Percentiles rank a stretch among this genome's conserved stretches.
Conservation (phyloP, 805 yeast genomes). For the Candida tallmaniae region DNA sequence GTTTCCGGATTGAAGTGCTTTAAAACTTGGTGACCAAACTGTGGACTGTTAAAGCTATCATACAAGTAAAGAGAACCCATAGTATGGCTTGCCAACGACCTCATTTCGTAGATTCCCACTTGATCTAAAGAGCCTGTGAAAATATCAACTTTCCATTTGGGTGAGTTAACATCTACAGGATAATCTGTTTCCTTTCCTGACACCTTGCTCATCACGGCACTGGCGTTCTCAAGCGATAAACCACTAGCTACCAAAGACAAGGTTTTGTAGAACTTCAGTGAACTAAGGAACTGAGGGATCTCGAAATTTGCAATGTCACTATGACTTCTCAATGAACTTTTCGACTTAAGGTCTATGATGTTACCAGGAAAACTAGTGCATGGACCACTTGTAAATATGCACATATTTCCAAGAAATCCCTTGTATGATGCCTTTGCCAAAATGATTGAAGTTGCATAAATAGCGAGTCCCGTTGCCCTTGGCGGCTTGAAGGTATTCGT, state of each 20-base stretch:
- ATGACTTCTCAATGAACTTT: conserved; percentile 28
- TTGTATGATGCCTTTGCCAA: conserved; percentile 16
- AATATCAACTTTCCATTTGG: conserved; percentile 27
- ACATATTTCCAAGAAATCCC: conserved; percentile 22
- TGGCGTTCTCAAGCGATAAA: conserved; percentile 16
- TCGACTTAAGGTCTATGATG: conserved; percentile 16
- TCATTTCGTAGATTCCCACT: conserved; percentile 42
- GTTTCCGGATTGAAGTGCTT: neutral
- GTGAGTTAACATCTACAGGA: conserved; percentile 11
- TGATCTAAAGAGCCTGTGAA: conserved; percentile 38
- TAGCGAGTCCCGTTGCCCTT: conserved; percentile 34
- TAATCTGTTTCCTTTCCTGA: conserved; percentile 22
- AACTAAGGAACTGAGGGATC: conserved; percentile 19
- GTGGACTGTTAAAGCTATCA: conserved; percentile 24
- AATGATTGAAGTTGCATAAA: conserved; percentile 19
- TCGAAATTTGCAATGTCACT: conserved; percentile 26
- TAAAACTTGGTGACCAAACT: conserved; percentile 9
- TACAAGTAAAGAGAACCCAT: conserved; percentile 27
- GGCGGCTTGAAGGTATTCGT: conserved; percentile 26
- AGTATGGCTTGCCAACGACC: conserved; percentile 24
- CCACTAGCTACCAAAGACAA: conserved; percentile 29
- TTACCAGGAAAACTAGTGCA: conserved; percentile 34
- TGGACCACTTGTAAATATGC: conserved; percentile 35
- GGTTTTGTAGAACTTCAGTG: conserved; percentile 26
- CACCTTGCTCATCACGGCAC: conserved; percentile 9